Conservation (phyloP, 1,284 basidiomycete genomes). For the Grifola frondosa region DNA sequence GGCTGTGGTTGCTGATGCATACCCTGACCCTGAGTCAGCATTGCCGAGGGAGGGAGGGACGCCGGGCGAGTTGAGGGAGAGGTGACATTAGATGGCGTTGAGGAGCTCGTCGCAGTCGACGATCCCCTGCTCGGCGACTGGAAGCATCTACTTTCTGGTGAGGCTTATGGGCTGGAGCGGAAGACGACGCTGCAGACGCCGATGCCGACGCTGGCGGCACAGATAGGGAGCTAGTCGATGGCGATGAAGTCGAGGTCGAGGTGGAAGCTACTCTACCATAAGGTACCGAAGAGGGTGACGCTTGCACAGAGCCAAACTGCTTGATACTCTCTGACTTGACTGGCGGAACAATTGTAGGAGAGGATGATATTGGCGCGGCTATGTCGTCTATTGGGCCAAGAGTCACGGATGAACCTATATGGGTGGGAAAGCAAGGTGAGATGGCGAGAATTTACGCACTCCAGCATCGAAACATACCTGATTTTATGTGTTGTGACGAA, state of each 20-base stretch:
- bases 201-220: constrained; percentile 33
- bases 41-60: constrained; percentile 40
- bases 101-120: constrained; percentile 36
- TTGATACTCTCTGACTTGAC: constrained; percentile 70
- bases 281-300: constrained; percentile 42
- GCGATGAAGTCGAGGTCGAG: constrained; percentile 30
- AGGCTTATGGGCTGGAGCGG: constrained; percentile 29
- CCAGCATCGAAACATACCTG: constrained; percentile 42
- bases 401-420: constrained; percentile 59
- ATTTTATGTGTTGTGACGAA: constrained; percentile 49
- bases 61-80: constrained; percentile 43
- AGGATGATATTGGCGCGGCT: constrained; percentile 63
- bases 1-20: constrained; percentile 38
- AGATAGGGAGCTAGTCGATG: constrained; percentile 29
- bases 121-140: constrained; percentile 46
- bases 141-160: constrained; percentile 58
- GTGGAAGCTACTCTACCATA: constrained; percentile 50
- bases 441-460: neutral
- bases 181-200: constrained; percentile 27
- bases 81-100: constrained; percentile 35
- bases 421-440: constrained; percentile 4
- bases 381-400: constrained; percentile 83
- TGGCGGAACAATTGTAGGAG: constrained; percentile 59
- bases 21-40: constrained; percentile 30
- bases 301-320: constrained; percentile 74